Evolutionary conservation across 2,329 filamentous ascomycete genomes (phyloP).

Genomic region (Didymella exigua): DNA sequence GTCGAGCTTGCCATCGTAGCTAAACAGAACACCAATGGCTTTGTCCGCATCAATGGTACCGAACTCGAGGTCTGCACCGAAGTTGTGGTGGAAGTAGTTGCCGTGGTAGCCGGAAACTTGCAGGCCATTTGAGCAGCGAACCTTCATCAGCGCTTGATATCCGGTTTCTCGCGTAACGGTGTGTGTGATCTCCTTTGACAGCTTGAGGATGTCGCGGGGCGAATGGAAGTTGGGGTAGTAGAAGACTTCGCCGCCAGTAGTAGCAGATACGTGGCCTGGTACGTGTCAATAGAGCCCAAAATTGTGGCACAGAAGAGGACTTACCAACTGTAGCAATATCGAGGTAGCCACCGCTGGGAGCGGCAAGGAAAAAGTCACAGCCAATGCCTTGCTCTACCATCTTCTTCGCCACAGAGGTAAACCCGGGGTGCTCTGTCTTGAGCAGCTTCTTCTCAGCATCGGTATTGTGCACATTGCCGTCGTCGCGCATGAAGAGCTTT

Average conservation of each 20-base stretch:
- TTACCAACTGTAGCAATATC: slow-evolving; percentile 89
- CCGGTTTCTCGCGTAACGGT: slow-evolving; percentile 88
- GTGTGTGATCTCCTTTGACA: slow-evolving; percentile 85
- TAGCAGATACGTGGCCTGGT: slow-evolving; percentile 78
- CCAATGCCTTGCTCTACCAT: slow-evolving; percentile 88
- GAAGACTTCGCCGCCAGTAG: slow-evolving; percentile 93
- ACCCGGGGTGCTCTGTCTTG: slow-evolving; percentile 85
- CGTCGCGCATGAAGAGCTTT: slow-evolving; percentile 81
- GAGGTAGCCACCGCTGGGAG: slow-evolving; percentile 87
- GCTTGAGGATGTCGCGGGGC: slow-evolving; percentile 80
- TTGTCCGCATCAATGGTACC: slow-evolving; percentile 93
- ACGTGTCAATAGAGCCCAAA: slow-evolving; percentile 5
- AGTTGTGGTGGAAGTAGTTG: slow-evolving; percentile 94
- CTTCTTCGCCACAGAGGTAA: slow-evolving; percentile 83
- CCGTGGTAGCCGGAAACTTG: slow-evolving; percentile 95
- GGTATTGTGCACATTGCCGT: slow-evolving; percentile 77
- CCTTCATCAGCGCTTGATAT: slow-evolving; percentile 96
- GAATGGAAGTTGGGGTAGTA: slow-evolving; percentile 97
- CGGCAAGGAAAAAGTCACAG: slow-evolving; percentile 91
- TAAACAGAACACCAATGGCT: slow-evolving; percentile 87
- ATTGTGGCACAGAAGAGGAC: slow-evolving; percentile 31
- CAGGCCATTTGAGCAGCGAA: slow-evolving; percentile 93
- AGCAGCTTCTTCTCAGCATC: slow-evolving; percentile 93
- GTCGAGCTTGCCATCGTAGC: slow-evolving; percentile 97
- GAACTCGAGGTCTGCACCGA: slow-evolving; percentile 92